Base-by-base conservation (phyloP, 192 early-diverging fungal genomes). In the Coemansia sp. region DNA sequence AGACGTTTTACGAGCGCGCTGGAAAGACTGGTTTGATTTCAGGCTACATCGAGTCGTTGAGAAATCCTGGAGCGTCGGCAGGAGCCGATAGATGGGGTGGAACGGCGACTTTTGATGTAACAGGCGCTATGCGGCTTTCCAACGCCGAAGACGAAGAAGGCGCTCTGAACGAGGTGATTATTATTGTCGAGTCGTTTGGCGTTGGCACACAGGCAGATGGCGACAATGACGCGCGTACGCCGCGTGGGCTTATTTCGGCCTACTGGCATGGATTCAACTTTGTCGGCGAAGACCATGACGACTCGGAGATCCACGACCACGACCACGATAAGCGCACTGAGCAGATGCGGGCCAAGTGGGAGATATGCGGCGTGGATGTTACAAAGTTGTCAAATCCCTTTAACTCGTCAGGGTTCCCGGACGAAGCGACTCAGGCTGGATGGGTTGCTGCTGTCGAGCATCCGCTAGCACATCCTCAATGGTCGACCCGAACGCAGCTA, bases 141-240 rank as follows among this genome's bases (percentile, higher is more conserved):
- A 32, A 54, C 8, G 53, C 69, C 24, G 63, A 81, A 22, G 67
- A 68, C 11, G 64, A 85, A 20, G 82, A 85, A n/a, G 66, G 79
- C 1, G 62, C 70, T 10, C 67, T 78, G n/a, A 93, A 93, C 63
- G 82, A 86, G 29, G 67, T 95, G 4, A 56, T 90, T 48, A 66
- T 93, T 7, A 64, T 92, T 2, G 85, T 93, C 29, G 92, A 94
- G 58, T 90, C 85, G 48, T 91, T 85, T 65, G 93, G 93, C 1
- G 62, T 92, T 52, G 86, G 84, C 53, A 73, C 90, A 23, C 87
- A 90, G 53, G 82, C 90, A 0, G 83, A 88, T 49, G 76, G 88
- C 2, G 74, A 88, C 66, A 88, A 93, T 68, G 92, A 95, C 69
- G 83, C 88, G 24, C 83, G 85, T 13, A 88, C 88, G 61, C 87